These are phyloP conservation scores for Apiotrichum porosum DNA, from an alignment of 1,284 basidiomycete genomes.

Conservation along the genomic window DNA sequence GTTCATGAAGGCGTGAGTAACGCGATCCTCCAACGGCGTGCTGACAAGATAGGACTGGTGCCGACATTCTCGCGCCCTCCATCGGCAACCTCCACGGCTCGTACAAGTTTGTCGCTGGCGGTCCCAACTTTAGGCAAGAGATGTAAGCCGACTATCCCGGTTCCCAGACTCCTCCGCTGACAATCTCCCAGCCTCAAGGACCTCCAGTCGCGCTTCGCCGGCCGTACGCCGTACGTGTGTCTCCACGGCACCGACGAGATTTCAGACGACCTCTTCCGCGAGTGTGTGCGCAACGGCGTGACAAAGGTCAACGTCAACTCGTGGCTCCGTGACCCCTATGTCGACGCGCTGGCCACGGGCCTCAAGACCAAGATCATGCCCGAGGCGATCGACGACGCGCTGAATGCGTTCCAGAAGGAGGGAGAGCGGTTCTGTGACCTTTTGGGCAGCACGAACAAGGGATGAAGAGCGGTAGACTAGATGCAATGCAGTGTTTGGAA, in stretches of 20 bases:
- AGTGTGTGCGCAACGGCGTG: slow-evolving; percentile 43
- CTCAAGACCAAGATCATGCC: slow-evolving; percentile 41
- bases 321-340: slow-evolving; percentile 48
- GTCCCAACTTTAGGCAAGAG: slow-evolving; percentile 39
- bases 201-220: slow-evolving; percentile 27
- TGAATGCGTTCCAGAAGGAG: slow-evolving; percentile 38
- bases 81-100: slow-evolving; percentile 52
- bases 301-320: slow-evolving; percentile 50
- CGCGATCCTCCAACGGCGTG: no score
- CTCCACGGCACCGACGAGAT: slow-evolving; percentile 49
- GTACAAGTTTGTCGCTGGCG: slow-evolving; percentile 40
- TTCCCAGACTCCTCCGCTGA: no score
- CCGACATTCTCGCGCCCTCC: slow-evolving; percentile 49
- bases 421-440: slow-evolving; percentile 42
- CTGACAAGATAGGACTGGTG: slow-evolving; percentile 37
- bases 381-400: slow-evolving; percentile 44
- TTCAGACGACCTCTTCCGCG: slow-evolving; percentile 41
- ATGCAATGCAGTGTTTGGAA: no score
- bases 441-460: slow-evolving; percentile 42
- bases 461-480: slow-evolving; percentile 14
- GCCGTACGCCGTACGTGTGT: slow-evolving; percentile 29
- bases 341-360: slow-evolving; percentile 29
- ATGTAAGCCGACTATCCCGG: no score
- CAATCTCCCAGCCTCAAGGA: slow-evolving; percentile 25
- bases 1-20: slow-evolving; percentile 44